A percentile compares a stretch with the other conserved stretches of the same genome.
Conservation (phyloP, 768 basidiomycete species). For the Crassisporium funariophilum region DNA sequence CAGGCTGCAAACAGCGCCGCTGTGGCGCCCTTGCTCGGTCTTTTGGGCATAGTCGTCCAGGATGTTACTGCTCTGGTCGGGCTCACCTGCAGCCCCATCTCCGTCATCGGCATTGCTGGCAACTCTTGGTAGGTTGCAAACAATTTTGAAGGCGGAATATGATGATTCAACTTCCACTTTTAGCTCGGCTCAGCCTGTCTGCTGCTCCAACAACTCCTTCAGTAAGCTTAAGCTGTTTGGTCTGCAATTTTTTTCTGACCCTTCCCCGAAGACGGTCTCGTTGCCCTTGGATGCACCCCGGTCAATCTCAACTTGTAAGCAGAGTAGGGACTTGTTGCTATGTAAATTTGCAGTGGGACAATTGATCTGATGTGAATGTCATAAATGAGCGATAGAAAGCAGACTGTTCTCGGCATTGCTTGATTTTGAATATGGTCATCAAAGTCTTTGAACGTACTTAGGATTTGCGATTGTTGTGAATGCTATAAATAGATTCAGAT, state of each 20-base stretch:
- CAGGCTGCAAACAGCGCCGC: constrained; percentile 7
- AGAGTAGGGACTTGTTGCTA: no score
- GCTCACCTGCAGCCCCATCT: constrained; percentile 18
- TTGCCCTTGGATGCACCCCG: constrained; percentile 17
- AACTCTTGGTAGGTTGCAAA: constrained; percentile 15
- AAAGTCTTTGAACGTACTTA: no score
- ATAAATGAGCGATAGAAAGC: no score
- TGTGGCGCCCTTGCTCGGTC: constrained; percentile 8
- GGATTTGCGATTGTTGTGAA: no score
- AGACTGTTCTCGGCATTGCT: no score
- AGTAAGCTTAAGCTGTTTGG: constrained; percentile 5
- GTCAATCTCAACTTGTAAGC: constrained; percentile 16
- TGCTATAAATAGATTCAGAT: no score
- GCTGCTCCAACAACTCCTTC: constrained; percentile 20
- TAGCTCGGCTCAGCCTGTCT: constrained; percentile 20
- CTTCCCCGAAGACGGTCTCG: constrained; percentile 10
- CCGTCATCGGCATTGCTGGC: constrained; percentile 12
- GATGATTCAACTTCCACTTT: not conserved
- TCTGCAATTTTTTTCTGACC: not conserved
- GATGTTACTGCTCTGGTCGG: constrained; percentile 12
- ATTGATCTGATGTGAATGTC: no score
- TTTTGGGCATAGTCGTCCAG: constrained; percentile 14
- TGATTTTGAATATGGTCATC: no score
- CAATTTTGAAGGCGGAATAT: no score
- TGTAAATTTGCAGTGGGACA: no score